Conservation (phyloP, 306 rosid genomes). For the Albizia julibrissin region DNA sequence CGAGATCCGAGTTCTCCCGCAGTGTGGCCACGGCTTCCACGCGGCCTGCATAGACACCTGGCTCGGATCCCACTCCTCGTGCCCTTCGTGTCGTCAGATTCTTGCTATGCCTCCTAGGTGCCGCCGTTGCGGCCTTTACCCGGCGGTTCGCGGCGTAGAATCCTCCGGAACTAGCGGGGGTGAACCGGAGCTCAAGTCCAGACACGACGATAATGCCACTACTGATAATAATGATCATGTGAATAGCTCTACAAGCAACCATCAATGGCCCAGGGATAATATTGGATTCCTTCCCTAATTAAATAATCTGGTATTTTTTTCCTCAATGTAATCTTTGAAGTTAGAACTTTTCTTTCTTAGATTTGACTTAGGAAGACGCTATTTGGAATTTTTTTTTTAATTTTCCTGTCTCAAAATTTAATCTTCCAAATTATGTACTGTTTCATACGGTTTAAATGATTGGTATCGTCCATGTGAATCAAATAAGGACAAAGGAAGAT, state of each 20-base stretch:
- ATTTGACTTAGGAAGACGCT: background rate
- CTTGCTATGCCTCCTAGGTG: conserved; percentile 52
- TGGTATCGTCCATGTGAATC: background rate
- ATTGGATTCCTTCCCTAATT: conserved; percentile 50
- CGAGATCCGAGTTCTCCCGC: conserved; percentile 66
- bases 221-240: background rate
- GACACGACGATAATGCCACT: background rate
- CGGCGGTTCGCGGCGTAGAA: conserved; percentile 41
- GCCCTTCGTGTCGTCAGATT: conserved; percentile 71
- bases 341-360: background rate
- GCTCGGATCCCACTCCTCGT: conserved; percentile 71
- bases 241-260: background rate
- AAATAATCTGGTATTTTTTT: background rate
- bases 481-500: background rate
- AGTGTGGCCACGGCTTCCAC: conserved; percentile 73
- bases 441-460: background rate
- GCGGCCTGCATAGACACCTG: conserved; percentile 66
- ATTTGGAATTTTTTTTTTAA: background rate
- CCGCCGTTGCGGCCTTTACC: conserved; percentile 67
- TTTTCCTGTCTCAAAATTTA: background rate
- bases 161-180: background rate
- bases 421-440: background rate
- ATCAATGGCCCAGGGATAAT: background rate
- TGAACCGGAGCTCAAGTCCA: conserved; percentile 36
- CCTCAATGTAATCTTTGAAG: background rate